Evolutionary conservation across 768 basidiomycete species (phyloP), one percentile per base, ranked within the genome.

Genomic region (Hygrocybe coccinea): DNA sequence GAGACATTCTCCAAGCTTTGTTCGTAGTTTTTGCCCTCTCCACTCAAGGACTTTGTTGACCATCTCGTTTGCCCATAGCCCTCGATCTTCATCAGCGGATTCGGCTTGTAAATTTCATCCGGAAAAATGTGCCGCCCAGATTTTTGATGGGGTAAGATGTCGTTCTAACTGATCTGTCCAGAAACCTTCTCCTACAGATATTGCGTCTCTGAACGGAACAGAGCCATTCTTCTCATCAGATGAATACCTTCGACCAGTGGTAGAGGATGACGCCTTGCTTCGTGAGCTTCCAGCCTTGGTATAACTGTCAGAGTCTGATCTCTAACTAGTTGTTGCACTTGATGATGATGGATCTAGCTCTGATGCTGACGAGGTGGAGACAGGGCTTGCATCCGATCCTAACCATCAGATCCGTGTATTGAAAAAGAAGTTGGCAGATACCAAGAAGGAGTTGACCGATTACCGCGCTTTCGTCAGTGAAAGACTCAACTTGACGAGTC

Each of bases 241-340:
- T 64, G 81, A 82, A 54, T 91, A 91, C 64, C 81, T 98, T 19
- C 79, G 82, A 38, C 95, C 95, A 2, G 83, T 81, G 25, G 60
- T 97, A 41, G 85, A 89, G 63, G 87, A 94, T 62, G 95, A 97
- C 66, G 88, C 92, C 1, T 71, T 97, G 11, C 84, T 98, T 21
- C 90, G 95, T 97, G 64, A 65, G 88, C 76, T 10, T 24, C 24
- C 4, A 35, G n/a, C 6, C 47, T 7, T 38, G 33, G 25, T 29
- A 11, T 21, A 9, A 46, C n/a, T 21, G 22, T n/a, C 15, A 29
- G 14, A 24, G 11, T n/a, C 45, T 46, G 49, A 49, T 56, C 49
- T 44, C 59, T 33, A 17, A 34, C 37, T 50, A 89, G 91, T 89
- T 61, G 67, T 85, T 36, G 80, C 84, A 52, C 74, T 80, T 11